phyloP scores from a whole-genome alignment of 129 eudicot genomes.

The Flaveria trinervia region DNA sequence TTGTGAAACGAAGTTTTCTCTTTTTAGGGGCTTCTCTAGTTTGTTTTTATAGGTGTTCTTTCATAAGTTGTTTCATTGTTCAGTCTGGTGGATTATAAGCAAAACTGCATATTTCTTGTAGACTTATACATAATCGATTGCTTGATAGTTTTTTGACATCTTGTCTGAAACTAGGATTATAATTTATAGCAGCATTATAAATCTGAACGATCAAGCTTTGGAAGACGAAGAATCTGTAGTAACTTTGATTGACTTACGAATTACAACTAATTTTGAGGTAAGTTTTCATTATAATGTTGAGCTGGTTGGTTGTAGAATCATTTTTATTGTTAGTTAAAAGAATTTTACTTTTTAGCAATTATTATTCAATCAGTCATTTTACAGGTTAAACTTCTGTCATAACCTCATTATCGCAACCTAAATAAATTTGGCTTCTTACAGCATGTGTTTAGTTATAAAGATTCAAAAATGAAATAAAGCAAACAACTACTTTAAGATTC shows the following conservation, averaged over 20 bases:
- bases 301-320: neutral
- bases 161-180: neutral
- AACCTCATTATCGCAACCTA: neutral
- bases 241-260: neutral
- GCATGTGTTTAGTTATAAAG: neutral
- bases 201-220: neutral
- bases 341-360: too few species aligned
- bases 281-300: neutral
- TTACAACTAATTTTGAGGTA: neutral
- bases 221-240: neutral
- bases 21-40: slow-evolving; percentile 12
- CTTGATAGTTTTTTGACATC: neutral
- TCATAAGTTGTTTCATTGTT: slow-evolving; percentile 15
- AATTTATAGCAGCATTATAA: neutral
- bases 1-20: neutral
- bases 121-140: neutral
- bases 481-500: neutral
- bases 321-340: neutral
- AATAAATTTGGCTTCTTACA: neutral
- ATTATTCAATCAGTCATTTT: too few species aligned
- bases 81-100: slow-evolving; percentile 2
- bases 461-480: neutral
- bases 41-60: neutral
- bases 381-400: too few species aligned
- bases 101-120: neutral